These are phyloP conservation scores for Lomentospora prolificans DNA, from an alignment of 2,329 filamentous ascomycete species.

Conservation along the genomic window DNA sequence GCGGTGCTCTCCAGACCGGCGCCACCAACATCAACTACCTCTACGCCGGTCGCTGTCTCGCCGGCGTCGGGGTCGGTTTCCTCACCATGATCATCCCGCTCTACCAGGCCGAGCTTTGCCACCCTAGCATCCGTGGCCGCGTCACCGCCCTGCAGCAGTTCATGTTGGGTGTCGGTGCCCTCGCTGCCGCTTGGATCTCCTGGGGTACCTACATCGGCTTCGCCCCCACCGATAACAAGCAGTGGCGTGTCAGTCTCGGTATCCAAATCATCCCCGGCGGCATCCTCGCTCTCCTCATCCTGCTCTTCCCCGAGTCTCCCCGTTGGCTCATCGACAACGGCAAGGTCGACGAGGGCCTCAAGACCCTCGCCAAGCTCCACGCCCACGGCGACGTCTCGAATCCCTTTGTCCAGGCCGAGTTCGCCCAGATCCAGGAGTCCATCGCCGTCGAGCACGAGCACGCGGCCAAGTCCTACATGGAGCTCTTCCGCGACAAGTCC, in stretches of 20 bases:
- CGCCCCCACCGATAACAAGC: slow-evolving; percentile 17
- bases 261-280: slow-evolving; percentile 62
- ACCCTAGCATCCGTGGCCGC: slow-evolving; percentile 66
- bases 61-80: slow-evolving; percentile 48
- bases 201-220: slow-evolving; percentile 38
- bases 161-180: slow-evolving; percentile 67
- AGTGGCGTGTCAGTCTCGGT: slow-evolving; percentile 39
- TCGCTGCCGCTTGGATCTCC: slow-evolving; percentile 63
- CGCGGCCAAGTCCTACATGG: slow-evolving; percentile 58
- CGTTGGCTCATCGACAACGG: slow-evolving; percentile 70
- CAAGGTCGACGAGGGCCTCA: slow-evolving; percentile 52
- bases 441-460: slow-evolving; percentile 34
- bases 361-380: slow-evolving; percentile 56
- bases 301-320: slow-evolving; percentile 59
- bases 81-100: slow-evolving; percentile 38
- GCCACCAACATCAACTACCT: slow-evolving; percentile 50
- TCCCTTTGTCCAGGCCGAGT: slow-evolving; percentile 40
- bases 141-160: slow-evolving; percentile 72
- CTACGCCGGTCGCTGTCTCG: slow-evolving; percentile 58
- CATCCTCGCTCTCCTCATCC: slow-evolving; percentile 54
- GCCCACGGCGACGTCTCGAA: slow-evolving; percentile 43
- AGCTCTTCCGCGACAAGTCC: slow-evolving; percentile 53
- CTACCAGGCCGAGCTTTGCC: slow-evolving; percentile 70
- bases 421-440: slow-evolving; percentile 30
- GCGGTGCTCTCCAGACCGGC: slow-evolving; percentile 64